These are phyloP conservation scores for Periconia digitata DNA, from an alignment of 2,329 filamentous ascomycete species.

Conservation along the genomic window DNA sequence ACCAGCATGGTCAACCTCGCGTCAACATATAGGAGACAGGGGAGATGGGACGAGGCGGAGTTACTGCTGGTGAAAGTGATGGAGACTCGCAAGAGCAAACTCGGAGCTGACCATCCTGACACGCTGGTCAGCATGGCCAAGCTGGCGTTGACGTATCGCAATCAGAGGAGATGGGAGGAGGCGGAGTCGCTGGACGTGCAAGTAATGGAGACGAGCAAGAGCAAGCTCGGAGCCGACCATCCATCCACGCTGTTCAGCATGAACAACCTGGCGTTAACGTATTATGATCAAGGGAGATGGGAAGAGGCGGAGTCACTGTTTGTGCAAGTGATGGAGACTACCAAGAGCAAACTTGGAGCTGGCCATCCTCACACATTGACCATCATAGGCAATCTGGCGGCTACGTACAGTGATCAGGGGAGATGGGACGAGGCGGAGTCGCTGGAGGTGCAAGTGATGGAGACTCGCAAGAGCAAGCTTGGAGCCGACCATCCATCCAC, in stretches of 20 bases:
- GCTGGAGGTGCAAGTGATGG: slow-evolving; percentile 80
- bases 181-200: slow-evolving; percentile 3
- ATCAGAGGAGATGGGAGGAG: neutral
- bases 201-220: slow-evolving; percentile 8
- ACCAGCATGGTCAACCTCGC: slow-evolving; percentile 12
- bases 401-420: neutral
- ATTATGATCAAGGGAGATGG: slow-evolving; percentile 47
- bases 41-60: slow-evolving; percentile 8
- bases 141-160: no score
- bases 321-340: neutral
- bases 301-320: neutral
- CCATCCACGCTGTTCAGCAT: slow-evolving; percentile 11
- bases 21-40: slow-evolving; percentile 1
- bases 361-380: neutral
- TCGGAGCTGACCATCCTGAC: slow-evolving; percentile 9
- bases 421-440: slow-evolving; percentile 59
- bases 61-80: neutral
- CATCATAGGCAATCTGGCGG: neutral
- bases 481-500: slow-evolving; percentile 1
- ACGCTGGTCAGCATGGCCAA: slow-evolving; percentile 6
- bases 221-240: slow-evolving; percentile 15
- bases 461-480: slow-evolving; percentile 4
- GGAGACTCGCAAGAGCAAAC: slow-evolving; percentile 3
- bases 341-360: neutral
- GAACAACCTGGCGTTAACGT: slow-evolving; percentile 6